Conservation (phyloP, 768 basidiomycete genomes). For the Chiua virens region DNA sequence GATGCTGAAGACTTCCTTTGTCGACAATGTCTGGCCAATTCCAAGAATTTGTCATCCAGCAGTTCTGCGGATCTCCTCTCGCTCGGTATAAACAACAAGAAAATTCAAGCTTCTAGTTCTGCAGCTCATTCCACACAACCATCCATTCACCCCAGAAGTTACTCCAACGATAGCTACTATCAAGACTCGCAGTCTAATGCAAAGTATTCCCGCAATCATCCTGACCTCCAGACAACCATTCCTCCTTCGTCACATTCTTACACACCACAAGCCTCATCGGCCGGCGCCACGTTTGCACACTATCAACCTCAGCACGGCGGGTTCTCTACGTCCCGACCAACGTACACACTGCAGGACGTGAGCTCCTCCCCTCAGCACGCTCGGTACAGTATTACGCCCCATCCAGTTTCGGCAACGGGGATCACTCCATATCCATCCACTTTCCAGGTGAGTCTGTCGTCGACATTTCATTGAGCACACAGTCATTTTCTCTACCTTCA, state of each 20-base stretch:
- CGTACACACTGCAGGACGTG: constrained; percentile 24
- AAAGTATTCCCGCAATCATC: constrained; percentile 25
- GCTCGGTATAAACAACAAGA: constrained; percentile 2
- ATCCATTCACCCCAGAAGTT: constrained; percentile 17
- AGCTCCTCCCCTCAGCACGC: constrained; percentile 14
- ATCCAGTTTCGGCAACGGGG: constrained; percentile 13
- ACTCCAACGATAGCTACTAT: constrained; percentile 16
- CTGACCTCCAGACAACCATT: constrained; percentile 15
- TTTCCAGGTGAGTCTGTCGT: constrained; percentile 19
- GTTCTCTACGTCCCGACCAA: constrained; percentile 34
- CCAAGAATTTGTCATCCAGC: constrained; percentile 9
- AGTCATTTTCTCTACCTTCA: background rate
- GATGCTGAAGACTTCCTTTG: constrained; percentile 83
- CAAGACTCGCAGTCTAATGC: constrained; percentile 11
- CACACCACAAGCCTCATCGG: constrained; percentile 18
- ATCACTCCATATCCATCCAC: constrained; percentile 25
- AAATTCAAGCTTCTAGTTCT: constrained; percentile 10
- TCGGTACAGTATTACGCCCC: constrained; percentile 18
- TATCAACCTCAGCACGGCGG: constrained; percentile 39
- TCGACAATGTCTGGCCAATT: constrained; percentile 42
- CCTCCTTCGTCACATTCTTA: constrained; percentile 18
- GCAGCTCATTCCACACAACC: constrained; percentile 13
- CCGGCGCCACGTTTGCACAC: constrained; percentile 36
- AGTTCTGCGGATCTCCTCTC: constrained; percentile 4
- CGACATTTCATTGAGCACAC: background rate